Evolutionary conservation across 768 basidiomycete genomes (phyloP).

Genomic region (Xerocomellus amylosporus): DNA sequence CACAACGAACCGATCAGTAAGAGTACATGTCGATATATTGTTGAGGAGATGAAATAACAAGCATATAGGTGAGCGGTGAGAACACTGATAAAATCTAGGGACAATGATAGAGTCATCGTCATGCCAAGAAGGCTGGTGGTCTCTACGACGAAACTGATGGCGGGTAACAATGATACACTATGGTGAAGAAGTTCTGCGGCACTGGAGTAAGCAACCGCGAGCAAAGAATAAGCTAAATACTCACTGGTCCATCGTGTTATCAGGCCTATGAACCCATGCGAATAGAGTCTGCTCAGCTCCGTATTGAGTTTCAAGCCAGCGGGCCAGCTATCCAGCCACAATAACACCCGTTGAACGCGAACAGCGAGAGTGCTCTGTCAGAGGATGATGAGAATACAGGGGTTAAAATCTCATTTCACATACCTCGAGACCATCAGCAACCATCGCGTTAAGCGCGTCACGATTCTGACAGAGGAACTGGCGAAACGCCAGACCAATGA

Average conservation of each 20-base stretch:
- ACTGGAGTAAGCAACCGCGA: conserved; percentile 7
- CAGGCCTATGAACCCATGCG: conserved; percentile 63
- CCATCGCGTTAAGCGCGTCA: conserved; percentile 40
- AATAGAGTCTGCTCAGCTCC: conserved; percentile 84
- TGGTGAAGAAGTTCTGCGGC: conserved; percentile 20
- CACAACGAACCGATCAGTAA: conserved; percentile 65
- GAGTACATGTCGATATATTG: conserved; percentile 60
- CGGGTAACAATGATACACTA: conserved; percentile 20
- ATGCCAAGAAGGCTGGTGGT: conserved; percentile 42
- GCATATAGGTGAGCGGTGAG: conserved; percentile 70
- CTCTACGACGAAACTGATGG: conserved; percentile 35
- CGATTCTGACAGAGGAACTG: conserved; percentile 68
- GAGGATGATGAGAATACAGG: neutral
- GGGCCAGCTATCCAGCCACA: conserved; percentile 95
- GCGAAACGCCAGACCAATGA: conserved; percentile 74
- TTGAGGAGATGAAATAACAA: conserved; percentile 62
- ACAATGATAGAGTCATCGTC: conserved; percentile 64
- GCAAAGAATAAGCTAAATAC: conserved; percentile 26
- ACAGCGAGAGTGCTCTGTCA: conserved; percentile 25
- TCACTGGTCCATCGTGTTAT: conserved; percentile 71
- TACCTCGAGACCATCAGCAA: conserved; percentile 43
- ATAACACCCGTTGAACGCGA: conserved; percentile 50
- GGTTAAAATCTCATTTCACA: neutral
- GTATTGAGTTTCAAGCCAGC: conserved; percentile 95
- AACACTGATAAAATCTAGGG: conserved; percentile 63